These are phyloP conservation scores for Thielaviopsis cerberus DNA, from an alignment of 2,329 filamentous ascomycete genomes.

Conservation along the genomic window DNA sequence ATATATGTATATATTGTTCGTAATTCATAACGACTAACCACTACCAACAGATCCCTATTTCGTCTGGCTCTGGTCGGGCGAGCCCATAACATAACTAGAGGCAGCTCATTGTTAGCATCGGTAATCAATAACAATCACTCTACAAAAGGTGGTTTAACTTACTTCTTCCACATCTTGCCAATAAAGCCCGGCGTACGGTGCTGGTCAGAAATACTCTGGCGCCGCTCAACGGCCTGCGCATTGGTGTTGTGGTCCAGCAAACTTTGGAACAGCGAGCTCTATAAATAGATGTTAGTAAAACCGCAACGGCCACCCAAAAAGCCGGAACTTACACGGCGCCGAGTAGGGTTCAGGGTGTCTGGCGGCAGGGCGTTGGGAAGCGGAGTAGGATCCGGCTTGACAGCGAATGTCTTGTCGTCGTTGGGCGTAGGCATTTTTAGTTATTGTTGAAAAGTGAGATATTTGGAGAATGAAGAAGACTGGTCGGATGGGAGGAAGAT, in stretches of 20 bases:
- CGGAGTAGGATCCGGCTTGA: background rate
- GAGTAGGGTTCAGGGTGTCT: background rate
- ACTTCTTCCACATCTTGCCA: constrained; percentile 40
- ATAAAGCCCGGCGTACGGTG: constrained; percentile 30
- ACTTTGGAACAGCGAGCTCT: constrained; percentile 24
- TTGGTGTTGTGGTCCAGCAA: constrained; percentile 33
- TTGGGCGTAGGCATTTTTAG: background rate
- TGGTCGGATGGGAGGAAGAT: background rate
- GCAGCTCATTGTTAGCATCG: background rate
- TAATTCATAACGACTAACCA: background rate
- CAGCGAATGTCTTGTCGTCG: background rate
- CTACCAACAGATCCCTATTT: background rate
- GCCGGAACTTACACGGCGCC: constrained; percentile 3
- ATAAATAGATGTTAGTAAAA: background rate
- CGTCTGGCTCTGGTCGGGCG: background rate
- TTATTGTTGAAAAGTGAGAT: background rate
- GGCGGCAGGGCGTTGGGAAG: background rate
- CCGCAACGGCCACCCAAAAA: background rate
- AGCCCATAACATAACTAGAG: constrained; percentile 11
- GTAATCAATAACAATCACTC: too few species aligned
- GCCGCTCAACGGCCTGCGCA: constrained; percentile 26
- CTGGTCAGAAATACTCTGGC: constrained; percentile 37
- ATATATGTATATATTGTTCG: background rate
- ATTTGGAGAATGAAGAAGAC: background rate
- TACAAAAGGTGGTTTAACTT: constrained; percentile 14